Conservation (phyloP, 805 yeast genomes). For the Metschnikowia henanensis region DNA sequence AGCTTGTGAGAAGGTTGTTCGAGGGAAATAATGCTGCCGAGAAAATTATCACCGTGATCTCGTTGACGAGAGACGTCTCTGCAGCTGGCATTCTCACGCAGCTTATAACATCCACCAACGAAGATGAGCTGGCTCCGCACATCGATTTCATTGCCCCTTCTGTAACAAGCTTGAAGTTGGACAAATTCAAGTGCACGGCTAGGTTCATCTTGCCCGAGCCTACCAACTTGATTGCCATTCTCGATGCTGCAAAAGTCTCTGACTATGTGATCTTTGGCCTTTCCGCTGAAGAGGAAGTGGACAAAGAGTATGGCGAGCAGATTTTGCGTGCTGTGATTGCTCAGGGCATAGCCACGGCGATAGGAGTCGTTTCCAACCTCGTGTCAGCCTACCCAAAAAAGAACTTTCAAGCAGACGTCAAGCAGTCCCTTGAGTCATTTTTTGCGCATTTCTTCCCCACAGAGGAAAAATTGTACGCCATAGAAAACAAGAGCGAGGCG, state of each 20-base stretch:
- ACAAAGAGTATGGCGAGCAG: slow-evolving; percentile 79
- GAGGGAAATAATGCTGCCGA: slow-evolving; percentile 82
- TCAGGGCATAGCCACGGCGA: slow-evolving; percentile 85
- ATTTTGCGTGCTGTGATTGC: slow-evolving; percentile 83
- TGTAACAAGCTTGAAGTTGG: slow-evolving; percentile 52
- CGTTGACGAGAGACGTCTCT: slow-evolving; percentile 72
- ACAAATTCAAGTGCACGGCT: slow-evolving; percentile 72
- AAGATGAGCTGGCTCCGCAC: slow-evolving; percentile 17
- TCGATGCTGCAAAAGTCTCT: slow-evolving; percentile 87
- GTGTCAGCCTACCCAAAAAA: slow-evolving; percentile 66
- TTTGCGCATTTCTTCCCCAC: slow-evolving; percentile 53
- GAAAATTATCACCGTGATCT: slow-evolving; percentile 76
- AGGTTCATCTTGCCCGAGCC: slow-evolving; percentile 75
- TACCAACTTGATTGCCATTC: slow-evolving; percentile 60
- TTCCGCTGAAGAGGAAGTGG: slow-evolving; percentile 84
- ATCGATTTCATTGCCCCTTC: slow-evolving; percentile 39
- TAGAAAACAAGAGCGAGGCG: slow-evolving; percentile 71
- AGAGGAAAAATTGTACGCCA: slow-evolving; percentile 71
- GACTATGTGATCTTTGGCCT: slow-evolving; percentile 90
- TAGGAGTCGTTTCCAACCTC: slow-evolving; percentile 78
- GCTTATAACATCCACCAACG: slow-evolving; percentile 43
- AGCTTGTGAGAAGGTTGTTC: slow-evolving; percentile 65
- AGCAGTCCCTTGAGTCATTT: slow-evolving; percentile 43
- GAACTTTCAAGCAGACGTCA: slow-evolving; percentile 68
- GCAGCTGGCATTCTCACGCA: slow-evolving; percentile 52